Base-by-base conservation (phyloP, 495 filamentous ascomycete genomes). In the Talaromyces trachyspermus region DNA sequence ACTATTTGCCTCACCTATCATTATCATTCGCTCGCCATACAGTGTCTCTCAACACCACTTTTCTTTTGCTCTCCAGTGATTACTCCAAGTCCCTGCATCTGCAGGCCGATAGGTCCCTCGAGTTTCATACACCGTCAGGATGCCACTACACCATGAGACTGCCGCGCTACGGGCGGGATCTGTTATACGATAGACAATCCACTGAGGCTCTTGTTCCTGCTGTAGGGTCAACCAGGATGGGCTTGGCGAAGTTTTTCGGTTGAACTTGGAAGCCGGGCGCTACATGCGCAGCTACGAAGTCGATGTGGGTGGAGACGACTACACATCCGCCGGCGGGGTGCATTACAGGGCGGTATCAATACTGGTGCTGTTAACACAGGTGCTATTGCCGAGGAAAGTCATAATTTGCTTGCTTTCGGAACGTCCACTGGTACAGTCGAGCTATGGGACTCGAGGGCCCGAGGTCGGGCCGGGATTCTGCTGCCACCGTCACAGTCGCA, bases 361-460 rank as follows among this genome's bases (percentile, higher is more conserved):
- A 80, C 81, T 1, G 89, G 89, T 8, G 77, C 81, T 15, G 88
- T 95, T n/a, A 96, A 99, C 55, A 83, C 81, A 7, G 91, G 85
- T 41, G 83, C 89, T 2, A 81, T 96, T 42, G 94, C 92, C 10
- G 88, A 95, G 57, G 81, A 84, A 9, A 89, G 86, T 33, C 94
- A 99, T 61, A 89, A 89, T 33, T 74, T 99, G 9, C 74, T 91
- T 35, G 89, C 94, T 1, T 97, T 99, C 56, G 94, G 94, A 25
- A 97, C 94, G n/a, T 86, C 86, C 2, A 67, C 87, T 30, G 91
- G 94, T n/a, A 94, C 89, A 5, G 89, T 97, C 24, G 94, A 97
- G 53, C 89, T 97, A 52, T 99, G 88, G 85, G 94, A 99, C 60
- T 76, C 89, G 3, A 75, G 94, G 51, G 84, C 81, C 45, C 84